Conservation (phyloP, 441 rosid species). For the Croton setiger region DNA sequence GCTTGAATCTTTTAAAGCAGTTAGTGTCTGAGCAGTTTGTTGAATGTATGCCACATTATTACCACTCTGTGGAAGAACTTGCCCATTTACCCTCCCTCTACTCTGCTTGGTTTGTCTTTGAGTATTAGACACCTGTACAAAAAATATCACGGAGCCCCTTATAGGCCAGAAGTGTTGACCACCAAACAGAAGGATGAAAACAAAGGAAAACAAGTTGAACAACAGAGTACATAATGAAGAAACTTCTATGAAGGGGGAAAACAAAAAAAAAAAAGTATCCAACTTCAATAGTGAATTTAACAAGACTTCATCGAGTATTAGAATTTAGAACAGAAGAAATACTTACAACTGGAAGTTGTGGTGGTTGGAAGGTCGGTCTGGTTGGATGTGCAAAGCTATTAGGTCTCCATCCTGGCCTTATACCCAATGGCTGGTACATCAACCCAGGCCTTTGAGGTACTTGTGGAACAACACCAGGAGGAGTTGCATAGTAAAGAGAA, state of each 20-base stretch:
- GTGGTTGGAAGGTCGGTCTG: constrained; percentile 46
- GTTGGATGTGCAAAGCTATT: constrained; percentile 43
- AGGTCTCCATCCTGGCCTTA: constrained; percentile 61
- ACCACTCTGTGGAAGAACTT: constrained; percentile 32
- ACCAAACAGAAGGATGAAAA: neutral
- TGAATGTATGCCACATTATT: constrained; percentile 19
- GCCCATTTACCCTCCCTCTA: constrained; percentile 47
- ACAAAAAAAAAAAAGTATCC: neutral
- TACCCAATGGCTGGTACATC: constrained; percentile 55
- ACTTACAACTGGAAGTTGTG: constrained; percentile 49
- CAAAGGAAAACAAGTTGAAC: neutral
- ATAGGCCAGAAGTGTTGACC: neutral
- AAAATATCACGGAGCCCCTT: neutral
- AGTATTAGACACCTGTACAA: constrained; percentile 37
- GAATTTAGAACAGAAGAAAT: constrained; percentile 8
- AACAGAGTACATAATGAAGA: too few species aligned
- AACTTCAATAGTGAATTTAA: neutral
- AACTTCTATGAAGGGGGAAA: neutral
- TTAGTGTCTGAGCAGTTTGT: constrained; percentile 17
- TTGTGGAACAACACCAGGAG: constrained; percentile 49
- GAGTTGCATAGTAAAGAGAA: constrained; percentile 51
- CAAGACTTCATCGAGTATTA: neutral
- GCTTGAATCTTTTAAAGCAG: constrained; percentile 24
- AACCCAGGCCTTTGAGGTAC: constrained; percentile 40
- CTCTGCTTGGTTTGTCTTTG: constrained; percentile 37